Base-by-base conservation (phyloP, 805 yeast species). In the Maudiozyma barnettii region DNA sequence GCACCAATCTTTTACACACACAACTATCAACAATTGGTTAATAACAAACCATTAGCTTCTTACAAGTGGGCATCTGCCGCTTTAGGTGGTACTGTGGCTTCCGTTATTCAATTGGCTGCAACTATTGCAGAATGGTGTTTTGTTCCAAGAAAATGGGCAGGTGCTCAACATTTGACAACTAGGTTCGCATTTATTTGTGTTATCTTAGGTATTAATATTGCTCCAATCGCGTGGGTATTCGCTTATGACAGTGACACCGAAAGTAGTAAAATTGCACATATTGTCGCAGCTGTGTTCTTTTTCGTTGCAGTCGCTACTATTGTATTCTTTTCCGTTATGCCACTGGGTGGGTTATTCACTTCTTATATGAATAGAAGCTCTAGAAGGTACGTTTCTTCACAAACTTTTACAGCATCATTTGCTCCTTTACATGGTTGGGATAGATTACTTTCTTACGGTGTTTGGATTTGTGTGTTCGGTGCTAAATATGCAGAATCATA, bases 131-230 rank as follows among this genome's bases (percentile, higher is more conserved):
- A 93, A 70, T 91, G 96, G 95, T 73, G 81, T 65, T 93, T 89
- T 61, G 98, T 93, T 51, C 99, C 99, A 56, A 83, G 99, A 70
- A 79, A 83, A 58, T 93, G 98, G 97, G 95, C 98, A 36, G 99
- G 99, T 70, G 98, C 98, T 65, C 98, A 91, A 72, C 96, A 85
- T 66, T 77, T 91, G 64, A 71, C 88, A 31, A 85, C 95, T 69
- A 84, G 99, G 66, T 74, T 93, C 60, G 62, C 81, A 71, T 84
- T 90, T 62, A 69, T 91, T 65, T 55, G 82, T 46, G 54, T 78
- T 45, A 77, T 89, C 54, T 72, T 89, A 47, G 74, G 71, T 46
- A 61, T 81, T 54, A 93, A 91, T 69, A 71, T 91, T 61, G 95
- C 82, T 55, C 95, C 98, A 31, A 79, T 87, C 26, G 79, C 86